Evolutionary conservation across 2,329 filamentous ascomycete species (phyloP).

Genomic region (Beauveria australis): DNA sequence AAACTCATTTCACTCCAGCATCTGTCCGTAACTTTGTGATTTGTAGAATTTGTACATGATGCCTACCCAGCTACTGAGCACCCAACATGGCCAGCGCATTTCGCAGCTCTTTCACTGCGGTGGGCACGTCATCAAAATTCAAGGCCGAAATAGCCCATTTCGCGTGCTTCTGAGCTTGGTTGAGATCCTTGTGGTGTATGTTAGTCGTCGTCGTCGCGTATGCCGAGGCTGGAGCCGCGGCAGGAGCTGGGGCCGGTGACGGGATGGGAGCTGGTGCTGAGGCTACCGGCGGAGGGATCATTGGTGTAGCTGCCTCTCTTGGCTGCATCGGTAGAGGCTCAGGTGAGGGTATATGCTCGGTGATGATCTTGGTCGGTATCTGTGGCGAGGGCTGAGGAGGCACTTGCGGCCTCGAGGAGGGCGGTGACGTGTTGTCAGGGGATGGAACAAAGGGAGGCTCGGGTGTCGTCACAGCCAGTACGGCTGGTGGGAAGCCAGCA

Average conservation of each 20-base stretch:
- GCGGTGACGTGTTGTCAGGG: background rate
- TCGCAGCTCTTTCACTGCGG: conserved; percentile 76
- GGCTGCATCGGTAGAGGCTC: conserved; percentile 14
- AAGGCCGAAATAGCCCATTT: conserved; percentile 94
- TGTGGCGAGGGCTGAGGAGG: conserved; percentile 23
- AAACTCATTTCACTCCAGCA: background rate
- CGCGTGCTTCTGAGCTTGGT: conserved; percentile 85
- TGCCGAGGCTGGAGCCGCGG: conserved; percentile 8
- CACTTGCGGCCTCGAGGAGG: conserved; percentile 15
- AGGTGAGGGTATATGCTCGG: conserved; percentile 17
- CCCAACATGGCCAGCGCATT: conserved; percentile 66
- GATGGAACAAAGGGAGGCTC: conserved; percentile 13
- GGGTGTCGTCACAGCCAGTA: conserved; percentile 15
- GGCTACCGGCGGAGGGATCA: conserved; percentile 14
- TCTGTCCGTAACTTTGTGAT: background rate
- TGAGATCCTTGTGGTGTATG: conserved; percentile 49
- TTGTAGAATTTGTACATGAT: background rate
- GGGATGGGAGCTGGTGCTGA: conserved; percentile 9
- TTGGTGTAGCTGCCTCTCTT: conserved; percentile 15
- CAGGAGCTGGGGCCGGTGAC: conserved; percentile 9
- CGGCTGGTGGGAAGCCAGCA: conserved; percentile 18
- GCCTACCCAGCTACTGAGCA: conserved; percentile 28
- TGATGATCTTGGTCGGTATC: conserved; percentile 19
- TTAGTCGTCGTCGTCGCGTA: conserved; percentile 12
- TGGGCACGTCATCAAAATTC: conserved; percentile 92